phyloP scores from a whole-genome alignment of 164 flowering plant genomes.

The Liriodendron chinense region DNA sequence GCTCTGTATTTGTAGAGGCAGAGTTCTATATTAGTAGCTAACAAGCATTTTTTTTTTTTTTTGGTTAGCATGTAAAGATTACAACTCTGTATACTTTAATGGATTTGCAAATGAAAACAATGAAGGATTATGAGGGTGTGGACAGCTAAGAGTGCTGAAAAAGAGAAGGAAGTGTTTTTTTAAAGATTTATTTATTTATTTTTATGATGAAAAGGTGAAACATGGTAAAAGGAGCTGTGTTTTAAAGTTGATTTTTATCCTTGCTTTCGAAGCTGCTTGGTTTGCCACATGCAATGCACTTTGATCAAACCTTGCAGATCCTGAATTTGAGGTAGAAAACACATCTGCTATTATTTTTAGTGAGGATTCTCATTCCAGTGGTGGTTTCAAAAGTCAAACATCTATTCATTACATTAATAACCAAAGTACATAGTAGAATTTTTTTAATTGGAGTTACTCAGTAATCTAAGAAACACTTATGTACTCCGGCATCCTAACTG shows the following conservation, averaged over 20 bases:
- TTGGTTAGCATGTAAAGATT: neutral
- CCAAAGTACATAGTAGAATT: constrained; percentile 5
- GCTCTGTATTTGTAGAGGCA: neutral
- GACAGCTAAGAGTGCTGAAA: neutral
- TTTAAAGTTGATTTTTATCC: neutral
- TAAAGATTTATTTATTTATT: neutral
- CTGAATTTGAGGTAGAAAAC: constrained; percentile 25
- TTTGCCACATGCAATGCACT: constrained; percentile 36
- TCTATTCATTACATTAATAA: constrained; percentile 14
- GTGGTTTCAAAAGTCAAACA: constrained; percentile 17
- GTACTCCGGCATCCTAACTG: no score
- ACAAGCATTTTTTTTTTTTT: neutral
- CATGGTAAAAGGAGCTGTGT: neutral
- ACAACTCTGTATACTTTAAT: no score
- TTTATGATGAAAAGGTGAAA: neutral
- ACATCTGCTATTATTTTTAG: neutral
- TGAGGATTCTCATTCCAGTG: constrained; percentile 10
- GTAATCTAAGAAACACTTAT: no score
- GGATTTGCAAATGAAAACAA: neutral
- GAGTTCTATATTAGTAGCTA: no score
- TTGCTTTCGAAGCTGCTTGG: constrained; percentile 20
- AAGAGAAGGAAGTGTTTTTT: no score
- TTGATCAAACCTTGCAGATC: constrained; percentile 26
- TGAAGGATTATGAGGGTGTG: neutral
- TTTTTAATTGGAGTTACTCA: neutral